Percentiles rank a stretch among this genome's conserved stretches.
phyloP scores from a whole-genome alignment of 345 rosid species.

The Syzygium grande region DNA sequence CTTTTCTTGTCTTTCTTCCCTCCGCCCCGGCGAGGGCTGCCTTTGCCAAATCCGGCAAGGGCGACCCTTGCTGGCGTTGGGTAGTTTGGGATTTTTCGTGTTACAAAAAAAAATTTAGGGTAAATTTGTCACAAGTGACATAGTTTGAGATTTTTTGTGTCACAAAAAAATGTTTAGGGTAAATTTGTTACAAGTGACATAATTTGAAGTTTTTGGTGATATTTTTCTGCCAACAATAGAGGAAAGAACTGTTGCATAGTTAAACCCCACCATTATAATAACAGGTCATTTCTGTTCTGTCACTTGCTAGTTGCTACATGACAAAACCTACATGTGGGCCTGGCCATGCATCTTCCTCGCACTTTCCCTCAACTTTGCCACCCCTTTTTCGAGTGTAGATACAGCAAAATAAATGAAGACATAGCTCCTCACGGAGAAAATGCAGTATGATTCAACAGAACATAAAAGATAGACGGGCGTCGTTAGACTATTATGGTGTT shows the following conservation, averaged over 20 bases:
- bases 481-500: not conserved
- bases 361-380: not conserved
- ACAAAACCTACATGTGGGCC: not conserved
- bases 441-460: not conserved
- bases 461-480: not conserved
- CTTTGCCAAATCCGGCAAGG: no score
- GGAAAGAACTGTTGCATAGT: not conserved
- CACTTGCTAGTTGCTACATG: not conserved
- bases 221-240: not conserved
- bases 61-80: no score
- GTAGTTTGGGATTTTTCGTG: no score
- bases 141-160: no score
- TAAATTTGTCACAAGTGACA: no score
- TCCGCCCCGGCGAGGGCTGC: no score
- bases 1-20: no score
- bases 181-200: no score
- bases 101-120: no score
- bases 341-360: not conserved
- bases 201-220: no score
- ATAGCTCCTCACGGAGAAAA: not conserved
- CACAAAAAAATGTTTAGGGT: no score
- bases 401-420: not conserved
- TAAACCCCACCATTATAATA: not conserved
- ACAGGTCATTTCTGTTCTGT: not conserved
- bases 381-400: not conserved